Base-by-base conservation (phyloP, 2,329 filamentous ascomycete genomes). In the Botrytis porri region DNA sequence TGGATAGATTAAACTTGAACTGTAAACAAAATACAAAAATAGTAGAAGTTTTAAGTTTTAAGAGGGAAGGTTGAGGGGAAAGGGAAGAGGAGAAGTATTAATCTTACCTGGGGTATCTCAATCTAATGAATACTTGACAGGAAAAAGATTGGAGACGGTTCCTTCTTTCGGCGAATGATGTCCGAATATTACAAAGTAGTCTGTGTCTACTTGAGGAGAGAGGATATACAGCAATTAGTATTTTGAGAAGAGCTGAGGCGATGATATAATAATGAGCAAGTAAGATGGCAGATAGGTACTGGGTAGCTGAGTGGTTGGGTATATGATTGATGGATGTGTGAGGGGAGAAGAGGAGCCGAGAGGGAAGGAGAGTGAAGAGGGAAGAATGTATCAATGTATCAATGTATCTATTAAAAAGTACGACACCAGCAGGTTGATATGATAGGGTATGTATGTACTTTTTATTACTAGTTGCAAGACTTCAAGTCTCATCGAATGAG, bases 41-140 rank as follows among this genome's bases (percentile, higher is more conserved):
- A 63, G 59, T 39, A 51, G 57, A 48, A 51, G 39, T 16, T 70
- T 45, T 4, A 25, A 39, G 41, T 29, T 22, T 70, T 63, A 6
- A n/a, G n/a, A 18, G 41, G 29, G 41, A 62, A 41, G 39, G 69
- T 18, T 45, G 62, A 32, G 69, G 41, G n/a, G 37, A 25, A 25
- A 48, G 43, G 63, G 41, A 48, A 45, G 22, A 29, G 29, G n/a
- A 32, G 22, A 37, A 43, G 39, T 35, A n/a, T 45, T 37, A 35
- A 70, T 45, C 32, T 70, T 70, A 70, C 57, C 43, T 70, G 57
- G 29, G 69, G 60, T 45, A 64, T 29, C 29, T 70, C 35, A 63
- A 41, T 45, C 57, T 45, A 70, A 61, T 39, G 39, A 39, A 70
- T 29, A 22, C 51, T 57, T 57, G 25, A 22, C 41, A 51, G 14